These are phyloP conservation scores for Sesbania bispinosa DNA, from an alignment of 306 rosid genomes.

Conservation along the genomic window DNA sequence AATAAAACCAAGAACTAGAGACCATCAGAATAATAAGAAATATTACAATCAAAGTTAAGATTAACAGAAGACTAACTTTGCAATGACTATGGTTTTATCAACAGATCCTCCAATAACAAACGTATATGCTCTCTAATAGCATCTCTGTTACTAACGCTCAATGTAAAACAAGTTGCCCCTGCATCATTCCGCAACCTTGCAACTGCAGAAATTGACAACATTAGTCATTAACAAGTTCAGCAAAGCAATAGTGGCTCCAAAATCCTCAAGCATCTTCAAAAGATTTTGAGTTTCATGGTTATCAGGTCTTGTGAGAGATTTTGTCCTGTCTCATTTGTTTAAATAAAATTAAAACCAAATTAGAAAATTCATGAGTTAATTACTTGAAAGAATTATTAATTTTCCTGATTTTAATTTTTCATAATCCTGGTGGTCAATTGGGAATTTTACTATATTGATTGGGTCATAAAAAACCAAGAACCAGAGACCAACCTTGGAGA, in stretches of 20 bases:
- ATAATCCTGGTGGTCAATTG: no score
- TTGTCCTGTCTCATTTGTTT: no score
- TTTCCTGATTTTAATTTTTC: no score
- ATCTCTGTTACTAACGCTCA: slow-evolving; percentile 62
- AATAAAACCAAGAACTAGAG: not conserved
- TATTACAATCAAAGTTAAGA: no score
- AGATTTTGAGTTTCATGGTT: not conserved
- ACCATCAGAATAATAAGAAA: no score
- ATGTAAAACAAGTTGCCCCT: slow-evolving; percentile 55
- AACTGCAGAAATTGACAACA: slow-evolving; percentile 46
- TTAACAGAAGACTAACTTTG: slow-evolving; percentile 14
- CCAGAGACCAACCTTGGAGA: no score
- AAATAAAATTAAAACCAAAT: no score
- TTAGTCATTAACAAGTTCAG: slow-evolving; percentile 10
- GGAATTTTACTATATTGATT: no score
- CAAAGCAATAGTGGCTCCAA: slow-evolving; percentile 5
- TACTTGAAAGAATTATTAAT: no score
- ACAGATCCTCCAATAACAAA: slow-evolving; percentile 43
- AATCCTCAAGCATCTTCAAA: slow-evolving; percentile 15
- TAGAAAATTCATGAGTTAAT: no score
- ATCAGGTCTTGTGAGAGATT: no score
- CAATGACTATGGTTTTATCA: slow-evolving; percentile 38
- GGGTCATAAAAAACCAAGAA: no score
- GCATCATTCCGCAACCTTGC: slow-evolving; percentile 71
- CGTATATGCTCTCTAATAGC: slow-evolving; percentile 50